These are phyloP conservation scores for Blastobotrys arbuscula DNA, from an alignment of 1,139 yeast genomes.

Conservation along the genomic window DNA sequence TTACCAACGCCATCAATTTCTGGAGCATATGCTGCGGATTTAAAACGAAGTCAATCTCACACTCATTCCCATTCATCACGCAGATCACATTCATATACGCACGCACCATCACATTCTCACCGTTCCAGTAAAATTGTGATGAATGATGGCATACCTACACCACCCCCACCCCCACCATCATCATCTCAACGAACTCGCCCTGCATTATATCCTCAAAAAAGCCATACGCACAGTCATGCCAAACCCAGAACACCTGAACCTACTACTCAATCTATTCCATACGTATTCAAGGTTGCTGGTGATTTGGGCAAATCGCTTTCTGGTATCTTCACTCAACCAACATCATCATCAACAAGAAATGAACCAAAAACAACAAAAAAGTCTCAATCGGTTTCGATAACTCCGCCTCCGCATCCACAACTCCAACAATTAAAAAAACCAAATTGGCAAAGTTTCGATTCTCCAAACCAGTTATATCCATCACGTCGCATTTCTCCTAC, in stretches of 20 bases:
- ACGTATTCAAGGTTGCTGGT: constrained; percentile 11
- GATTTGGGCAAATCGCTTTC: constrained; percentile 8
- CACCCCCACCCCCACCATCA: background rate
- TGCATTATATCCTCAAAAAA: background rate
- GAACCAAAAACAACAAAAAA: background rate
- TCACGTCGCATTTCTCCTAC: background rate
- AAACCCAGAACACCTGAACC: background rate
- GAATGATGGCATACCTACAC: background rate
- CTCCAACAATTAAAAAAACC: background rate
- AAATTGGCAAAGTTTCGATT: constrained; percentile 3
- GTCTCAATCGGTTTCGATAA: background rate
- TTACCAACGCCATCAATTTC: background rate
- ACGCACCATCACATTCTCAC: background rate
- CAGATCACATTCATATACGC: background rate
- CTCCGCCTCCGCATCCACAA: background rate
- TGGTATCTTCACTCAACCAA: constrained; percentile 12
- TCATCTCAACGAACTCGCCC: background rate
- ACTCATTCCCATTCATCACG: background rate
- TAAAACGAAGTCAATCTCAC: background rate
- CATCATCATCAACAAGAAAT: background rate
- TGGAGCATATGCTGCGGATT: constrained; percentile 5
- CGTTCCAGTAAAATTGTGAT: background rate
- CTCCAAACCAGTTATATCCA: background rate
- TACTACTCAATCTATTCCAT: constrained; percentile 4
- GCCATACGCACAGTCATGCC: background rate